phyloP scores from a whole-genome alignment of 208 protist genomes.

The Trypanosomatidae sp. region DNA sequence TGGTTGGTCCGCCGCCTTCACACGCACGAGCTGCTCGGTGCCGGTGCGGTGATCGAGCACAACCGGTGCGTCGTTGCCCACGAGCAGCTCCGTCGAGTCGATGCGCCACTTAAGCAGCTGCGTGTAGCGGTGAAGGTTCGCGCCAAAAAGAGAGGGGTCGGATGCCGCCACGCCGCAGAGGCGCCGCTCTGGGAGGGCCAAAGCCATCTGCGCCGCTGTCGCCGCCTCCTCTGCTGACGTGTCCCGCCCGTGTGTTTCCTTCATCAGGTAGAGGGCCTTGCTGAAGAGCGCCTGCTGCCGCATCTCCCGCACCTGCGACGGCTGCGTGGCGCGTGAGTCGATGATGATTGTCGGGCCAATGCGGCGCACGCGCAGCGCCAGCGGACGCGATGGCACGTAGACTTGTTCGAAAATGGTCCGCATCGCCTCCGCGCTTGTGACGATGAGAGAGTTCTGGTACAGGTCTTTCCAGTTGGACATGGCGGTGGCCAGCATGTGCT shows the following conservation, averaged over 20 bases:
- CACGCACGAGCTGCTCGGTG: conserved; percentile 63
- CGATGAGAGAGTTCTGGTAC: conserved; percentile 48
- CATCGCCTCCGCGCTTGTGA: conserved; percentile 76
- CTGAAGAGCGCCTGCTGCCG: conserved; percentile 63
- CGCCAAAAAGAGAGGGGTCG: conserved; percentile 13
- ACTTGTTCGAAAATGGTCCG: conserved; percentile 67
- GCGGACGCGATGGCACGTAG: conserved; percentile 42
- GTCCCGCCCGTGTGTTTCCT: conserved; percentile 30
- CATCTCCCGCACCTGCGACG: conserved; percentile 47
- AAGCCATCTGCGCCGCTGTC: conserved; percentile 9
- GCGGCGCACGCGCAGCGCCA: conserved; percentile 61
- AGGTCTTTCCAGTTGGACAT: conserved; percentile 58
- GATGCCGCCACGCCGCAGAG: conserved; percentile 18
- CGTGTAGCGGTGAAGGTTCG: conserved; percentile 45
- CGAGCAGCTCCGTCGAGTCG: conserved; percentile 66
- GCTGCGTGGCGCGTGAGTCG: conserved; percentile 42
- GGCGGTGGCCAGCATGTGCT: conserved; percentile 54
- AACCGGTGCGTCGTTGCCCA: conserved; percentile 82
- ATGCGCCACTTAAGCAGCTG: conserved; percentile 77
- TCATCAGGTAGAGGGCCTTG: conserved; percentile 81
- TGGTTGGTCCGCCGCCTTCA: conserved; percentile 33
- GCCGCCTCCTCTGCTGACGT: conserved; percentile 1
- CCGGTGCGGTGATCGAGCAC: conserved; percentile 59
- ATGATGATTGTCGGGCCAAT: conserved; percentile 71
- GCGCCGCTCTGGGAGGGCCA: conserved; percentile 22